Percentiles rank a stretch among this genome's conserved stretches.
Conservation (phyloP, 768 basidiomycete species). For the Serendipita vermifera region DNA sequence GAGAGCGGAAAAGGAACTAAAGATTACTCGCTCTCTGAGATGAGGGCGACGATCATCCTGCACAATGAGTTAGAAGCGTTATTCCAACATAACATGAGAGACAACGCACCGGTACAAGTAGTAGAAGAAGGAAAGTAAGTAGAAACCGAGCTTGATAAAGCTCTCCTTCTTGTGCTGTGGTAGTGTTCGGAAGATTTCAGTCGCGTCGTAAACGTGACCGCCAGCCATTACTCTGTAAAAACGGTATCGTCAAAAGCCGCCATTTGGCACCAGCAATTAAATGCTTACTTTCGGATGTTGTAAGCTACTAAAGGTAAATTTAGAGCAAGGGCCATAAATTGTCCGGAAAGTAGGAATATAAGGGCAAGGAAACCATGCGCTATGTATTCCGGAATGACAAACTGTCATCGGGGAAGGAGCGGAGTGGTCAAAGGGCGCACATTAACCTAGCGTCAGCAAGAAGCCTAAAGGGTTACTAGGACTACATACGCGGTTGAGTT, state of each 20-base stretch:
- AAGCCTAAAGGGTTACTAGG: background rate
- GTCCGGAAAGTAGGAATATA: constrained; percentile 86
- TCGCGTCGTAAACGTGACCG: constrained; percentile 98
- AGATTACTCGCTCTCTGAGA: constrained; percentile 33
- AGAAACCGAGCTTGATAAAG: constrained; percentile 90
- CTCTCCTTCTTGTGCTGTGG: constrained; percentile 91
- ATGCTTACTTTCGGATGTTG: constrained; percentile 85
- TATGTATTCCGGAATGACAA: constrained; percentile 91
- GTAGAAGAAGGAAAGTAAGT: constrained; percentile 83
- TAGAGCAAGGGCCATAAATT: constrained; percentile 87
- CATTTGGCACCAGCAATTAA: background rate
- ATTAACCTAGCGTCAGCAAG: background rate
- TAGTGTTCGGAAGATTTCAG: constrained; percentile 94
- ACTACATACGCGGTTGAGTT: constrained; percentile 77
- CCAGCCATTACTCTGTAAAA: constrained; percentile 67
- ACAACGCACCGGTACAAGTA: constrained; percentile 70
- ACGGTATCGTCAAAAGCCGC: constrained; percentile 1
- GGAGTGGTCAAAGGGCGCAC: background rate
- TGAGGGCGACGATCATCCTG: constrained; percentile 80
- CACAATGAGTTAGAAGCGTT: background rate
- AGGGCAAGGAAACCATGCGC: constrained; percentile 85
- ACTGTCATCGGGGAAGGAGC: constrained; percentile 35
- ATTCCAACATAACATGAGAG: constrained; percentile 5
- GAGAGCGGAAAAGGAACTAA: background rate
- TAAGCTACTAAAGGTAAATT: constrained; percentile 79